phyloP scores from a whole-genome alignment of 768 basidiomycete genomes.

The Auricularia heimuer region DNA sequence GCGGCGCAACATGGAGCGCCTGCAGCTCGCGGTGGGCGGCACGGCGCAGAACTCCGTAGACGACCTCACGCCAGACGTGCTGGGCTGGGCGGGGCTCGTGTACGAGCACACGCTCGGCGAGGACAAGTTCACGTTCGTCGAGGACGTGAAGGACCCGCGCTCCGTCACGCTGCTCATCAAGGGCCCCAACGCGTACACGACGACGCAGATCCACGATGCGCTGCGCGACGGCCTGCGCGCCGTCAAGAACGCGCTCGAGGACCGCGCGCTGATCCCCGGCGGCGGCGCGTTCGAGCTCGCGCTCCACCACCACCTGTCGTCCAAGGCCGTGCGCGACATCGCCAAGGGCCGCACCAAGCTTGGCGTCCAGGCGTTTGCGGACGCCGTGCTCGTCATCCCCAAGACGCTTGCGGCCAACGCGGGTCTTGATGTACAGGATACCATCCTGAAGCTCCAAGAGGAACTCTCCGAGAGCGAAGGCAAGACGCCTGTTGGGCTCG shows the following conservation, averaged over 20 bases:
- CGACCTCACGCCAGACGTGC: conserved; percentile 79
- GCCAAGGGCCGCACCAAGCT: conserved; percentile 95
- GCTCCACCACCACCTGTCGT: conserved; percentile 75
- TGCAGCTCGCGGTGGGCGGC: conserved; percentile 92
- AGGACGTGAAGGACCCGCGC: conserved; percentile 92
- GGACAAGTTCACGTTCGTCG: conserved; percentile 96
- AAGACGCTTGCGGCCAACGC: conserved; percentile 95
- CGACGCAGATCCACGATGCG: conserved; percentile 95
- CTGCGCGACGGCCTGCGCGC: conserved; percentile 91
- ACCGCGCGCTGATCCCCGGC: conserved; percentile 82
- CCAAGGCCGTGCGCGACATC: conserved; percentile 39
- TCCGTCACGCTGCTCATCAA: conserved; percentile 95
- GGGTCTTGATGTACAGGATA: conserved; percentile 94
- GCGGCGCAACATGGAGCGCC: conserved; percentile 94
- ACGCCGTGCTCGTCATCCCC: conserved; percentile 87
- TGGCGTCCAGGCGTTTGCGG: conserved; percentile 95
- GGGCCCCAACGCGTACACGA: conserved; percentile 94
- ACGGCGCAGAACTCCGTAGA: conserved; percentile 97
- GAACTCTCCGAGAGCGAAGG: conserved; percentile 76
- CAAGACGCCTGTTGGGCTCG: conserved; percentile 71
- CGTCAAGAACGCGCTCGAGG: conserved; percentile 95
- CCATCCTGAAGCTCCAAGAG: conserved; percentile 88
- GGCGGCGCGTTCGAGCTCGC: conserved; percentile 96
- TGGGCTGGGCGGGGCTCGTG: conserved; percentile 96
- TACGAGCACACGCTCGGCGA: conserved; percentile 99